These are phyloP conservation scores for Ustilago curta DNA, from an alignment of 1,284 basidiomycete genomes.

Conservation along the genomic window DNA sequence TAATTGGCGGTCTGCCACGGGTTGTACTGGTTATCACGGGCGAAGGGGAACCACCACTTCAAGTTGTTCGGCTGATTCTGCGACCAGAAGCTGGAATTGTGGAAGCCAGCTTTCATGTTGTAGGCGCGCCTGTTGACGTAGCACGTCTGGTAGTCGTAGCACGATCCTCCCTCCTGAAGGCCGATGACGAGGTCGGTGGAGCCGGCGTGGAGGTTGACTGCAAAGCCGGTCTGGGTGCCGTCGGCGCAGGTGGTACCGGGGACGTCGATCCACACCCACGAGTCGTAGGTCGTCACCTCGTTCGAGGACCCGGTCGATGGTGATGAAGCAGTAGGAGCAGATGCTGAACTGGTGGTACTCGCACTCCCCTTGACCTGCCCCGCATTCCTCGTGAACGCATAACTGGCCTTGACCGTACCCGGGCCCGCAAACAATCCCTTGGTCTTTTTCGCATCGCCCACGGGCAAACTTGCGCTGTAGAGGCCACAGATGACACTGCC, in stretches of 20 bases:
- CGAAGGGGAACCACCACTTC: slow-evolving; percentile 33
- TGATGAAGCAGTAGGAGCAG: too few relatives aligned
- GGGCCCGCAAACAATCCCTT: slow-evolving; percentile 24
- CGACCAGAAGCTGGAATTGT: slow-evolving; percentile 16
- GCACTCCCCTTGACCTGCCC: slow-evolving; percentile 9
- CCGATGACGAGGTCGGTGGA: slow-evolving; percentile 29
- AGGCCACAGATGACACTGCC: slow-evolving; percentile 34
- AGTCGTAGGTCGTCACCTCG: slow-evolving; percentile 1
- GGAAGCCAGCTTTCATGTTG: slow-evolving; percentile 26
- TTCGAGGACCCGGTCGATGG: slow-evolving; percentile 6
- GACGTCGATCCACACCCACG: slow-evolving; percentile 32
- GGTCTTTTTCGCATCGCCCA: slow-evolving; percentile 18
- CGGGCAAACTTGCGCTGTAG: slow-evolving; percentile 7
- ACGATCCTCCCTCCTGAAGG: slow-evolving; percentile 29
- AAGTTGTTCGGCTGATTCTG: slow-evolving; percentile 16
- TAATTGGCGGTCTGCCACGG: slow-evolving; percentile 27
- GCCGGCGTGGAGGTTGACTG: slow-evolving; percentile 25
- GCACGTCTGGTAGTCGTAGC: slow-evolving; percentile 32
- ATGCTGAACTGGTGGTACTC: too few relatives aligned
- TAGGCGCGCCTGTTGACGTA: slow-evolving; percentile 25
- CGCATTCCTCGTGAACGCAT: slow-evolving; percentile 27
- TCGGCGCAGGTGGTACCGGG: slow-evolving; percentile 37
- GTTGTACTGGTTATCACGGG: slow-evolving; percentile 23
- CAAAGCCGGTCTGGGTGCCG: slow-evolving; percentile 28
- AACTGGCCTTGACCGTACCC: slow-evolving; percentile 21